phyloP scores from a whole-genome alignment of 257 asterid genomes.

The Primulina eburnea region DNA sequence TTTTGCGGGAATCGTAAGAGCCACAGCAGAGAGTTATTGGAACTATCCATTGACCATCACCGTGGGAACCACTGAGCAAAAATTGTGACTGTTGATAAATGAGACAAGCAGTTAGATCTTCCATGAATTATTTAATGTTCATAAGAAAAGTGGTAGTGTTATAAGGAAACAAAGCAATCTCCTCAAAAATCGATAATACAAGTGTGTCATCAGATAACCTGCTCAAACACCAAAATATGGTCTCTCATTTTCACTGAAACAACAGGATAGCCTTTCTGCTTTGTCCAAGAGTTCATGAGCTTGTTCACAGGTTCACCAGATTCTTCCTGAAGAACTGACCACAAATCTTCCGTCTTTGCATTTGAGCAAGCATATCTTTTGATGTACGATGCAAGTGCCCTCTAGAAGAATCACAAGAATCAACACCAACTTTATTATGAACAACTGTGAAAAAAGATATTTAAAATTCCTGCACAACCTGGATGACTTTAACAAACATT shows the following conservation, averaged over 20 bases:
- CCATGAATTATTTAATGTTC: conserved; percentile 6
- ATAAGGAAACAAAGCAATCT: conserved; percentile 6
- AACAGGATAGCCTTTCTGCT: conserved; percentile 89
- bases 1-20: conserved; percentile 66
- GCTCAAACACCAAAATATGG: conserved; percentile 75
- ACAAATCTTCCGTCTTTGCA: conserved; percentile 91
- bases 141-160: not conserved
- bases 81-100: conserved; percentile 64
- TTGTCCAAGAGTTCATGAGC: conserved; percentile 91
- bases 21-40: conserved; percentile 75
- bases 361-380: conserved; percentile 78
- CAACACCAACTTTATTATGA: conserved; percentile 1
- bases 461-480: not conserved
- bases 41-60: conserved; percentile 93
- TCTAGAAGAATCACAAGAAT: conserved; percentile 43
- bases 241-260: conserved; percentile 68
- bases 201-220: conserved; percentile 44
- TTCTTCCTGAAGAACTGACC: conserved; percentile 88
- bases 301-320: conserved; percentile 94
- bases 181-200: conserved; percentile 15
- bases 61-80: conserved; percentile 68
- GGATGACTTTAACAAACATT: not conserved
- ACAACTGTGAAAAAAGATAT: not conserved
- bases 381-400: conserved; percentile 84
- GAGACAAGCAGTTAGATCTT: conserved; percentile 22